These are phyloP conservation scores for Taphrina communis DNA, from an alignment of 1,139 yeast species.

Conservation along the genomic window DNA sequence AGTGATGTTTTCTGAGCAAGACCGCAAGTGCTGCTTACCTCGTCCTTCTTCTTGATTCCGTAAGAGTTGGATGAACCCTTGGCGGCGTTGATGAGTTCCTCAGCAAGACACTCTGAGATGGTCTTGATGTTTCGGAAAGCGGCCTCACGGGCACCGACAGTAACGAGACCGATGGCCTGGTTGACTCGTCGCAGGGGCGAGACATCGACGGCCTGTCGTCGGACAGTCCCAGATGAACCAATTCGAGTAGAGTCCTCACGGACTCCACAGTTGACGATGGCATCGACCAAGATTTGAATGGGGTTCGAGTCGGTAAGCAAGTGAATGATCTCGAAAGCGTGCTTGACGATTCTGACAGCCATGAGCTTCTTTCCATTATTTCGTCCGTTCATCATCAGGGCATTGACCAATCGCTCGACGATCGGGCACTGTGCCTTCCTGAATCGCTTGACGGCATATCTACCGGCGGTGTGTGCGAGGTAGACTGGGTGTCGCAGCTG, in stretches of 20 bases:
- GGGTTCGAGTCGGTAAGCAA: conserved; percentile 99
- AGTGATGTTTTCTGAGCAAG: conserved; percentile 89
- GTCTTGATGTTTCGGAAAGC: conserved; percentile 99
- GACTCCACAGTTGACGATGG: conserved; percentile 99
- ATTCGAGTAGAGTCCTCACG: conserved; percentile 99
- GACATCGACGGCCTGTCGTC: conserved; percentile 99
- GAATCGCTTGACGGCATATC: conserved; percentile 99
- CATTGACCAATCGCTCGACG: conserved; percentile 98
- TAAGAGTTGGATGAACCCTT: conserved; percentile 99
- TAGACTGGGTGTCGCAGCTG: conserved; percentile 98
- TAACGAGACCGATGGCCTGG: conserved; percentile 97
- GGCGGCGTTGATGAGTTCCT: conserved; percentile 99
- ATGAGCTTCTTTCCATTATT: conserved; percentile 99
- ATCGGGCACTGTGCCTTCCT: conserved; percentile 99
- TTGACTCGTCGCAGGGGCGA: conserved; percentile 99
- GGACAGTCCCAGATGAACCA: conserved; percentile 99
- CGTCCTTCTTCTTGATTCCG: conserved; percentile 99
- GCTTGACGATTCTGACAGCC: conserved; percentile 99
- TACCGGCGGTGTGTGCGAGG: conserved; percentile 99
- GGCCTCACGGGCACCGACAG: conserved; percentile 99
- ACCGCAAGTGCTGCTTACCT: conserved; percentile 96
- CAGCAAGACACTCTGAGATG: conserved; percentile 99
- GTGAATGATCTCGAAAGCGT: conserved; percentile 81
- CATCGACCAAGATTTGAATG: conserved; percentile 98
- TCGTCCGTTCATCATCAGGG: conserved; percentile 99